Evolutionary conservation across 495 filamentous ascomycete genomes (phyloP), one percentile per base, ranked within the genome.

Genomic region (Astrothelium subdiscretum): DNA sequence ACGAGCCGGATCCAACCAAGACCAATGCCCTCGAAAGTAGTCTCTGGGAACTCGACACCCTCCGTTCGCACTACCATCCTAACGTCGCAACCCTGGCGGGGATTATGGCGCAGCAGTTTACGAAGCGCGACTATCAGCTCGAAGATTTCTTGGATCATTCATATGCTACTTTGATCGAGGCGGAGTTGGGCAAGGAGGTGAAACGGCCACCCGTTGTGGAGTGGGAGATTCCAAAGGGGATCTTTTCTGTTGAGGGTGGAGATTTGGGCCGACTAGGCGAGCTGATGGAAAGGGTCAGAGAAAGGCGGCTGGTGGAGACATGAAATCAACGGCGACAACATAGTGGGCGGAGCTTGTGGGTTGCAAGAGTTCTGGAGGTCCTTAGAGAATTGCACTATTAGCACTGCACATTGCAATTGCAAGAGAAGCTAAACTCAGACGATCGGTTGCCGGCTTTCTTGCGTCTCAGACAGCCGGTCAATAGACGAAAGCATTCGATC

Each of bases 101-200:
- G 74, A 95, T 99, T 62, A 85, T 99, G 62, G 88, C 88, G 27
- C 90, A 99, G 78, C 94, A 97, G 74, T 99, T 97, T 74, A 97
- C 92, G 2, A 99, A 97, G 78, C 87, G 91, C 72, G 77, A 84
- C 12, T 99, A 97, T 74, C 89, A 87, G 65, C 68, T 96, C 20
- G 95, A 99, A 69, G 95, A 99, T 68, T 99, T 99, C 75, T 75
- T 97, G 59, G 95, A 97, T 71, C 91, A 97, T 74, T 91, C 88
- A 4, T 97, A 97, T 74, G 59, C 61, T 32, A 71, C 89, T 79
- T 85, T 99, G 76, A 74, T 97, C 27, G 85, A 89, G 59, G 84
- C 85, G 3, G 94, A 97, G 71, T 79, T 96, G 40, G 78, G 82
- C 40, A 92, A 89, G 73, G 84, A 88, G 48, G 73, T 95, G 59